phyloP scores from a whole-genome alignment of 352 stramenopile species.

The Phytophthora agathidicida region DNA sequence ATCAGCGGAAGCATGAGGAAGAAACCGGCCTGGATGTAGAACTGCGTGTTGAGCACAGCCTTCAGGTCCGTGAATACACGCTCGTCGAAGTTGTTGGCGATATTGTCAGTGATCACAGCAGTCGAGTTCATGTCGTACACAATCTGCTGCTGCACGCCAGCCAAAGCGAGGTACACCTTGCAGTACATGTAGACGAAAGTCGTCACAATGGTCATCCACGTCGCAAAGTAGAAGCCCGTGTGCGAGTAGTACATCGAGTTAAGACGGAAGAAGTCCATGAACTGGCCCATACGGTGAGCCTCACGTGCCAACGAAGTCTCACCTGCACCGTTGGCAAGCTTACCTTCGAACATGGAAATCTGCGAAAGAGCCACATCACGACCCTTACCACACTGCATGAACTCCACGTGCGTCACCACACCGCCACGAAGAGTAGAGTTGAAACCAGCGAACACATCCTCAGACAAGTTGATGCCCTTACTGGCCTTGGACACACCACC shows the following conservation, averaged over 20 bases:
- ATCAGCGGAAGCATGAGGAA: constrained; percentile 82
- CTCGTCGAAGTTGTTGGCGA: constrained; percentile 58
- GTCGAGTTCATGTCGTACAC: constrained; percentile 74
- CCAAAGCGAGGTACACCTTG: constrained; percentile 78
- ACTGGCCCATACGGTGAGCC: constrained; percentile 80
- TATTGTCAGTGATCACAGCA: constrained; percentile 60
- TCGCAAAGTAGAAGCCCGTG: constrained; percentile 83
- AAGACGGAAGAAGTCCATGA: constrained; percentile 83
- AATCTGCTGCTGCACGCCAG: constrained; percentile 71
- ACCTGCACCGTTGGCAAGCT: constrained; percentile 77
- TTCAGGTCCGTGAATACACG: constrained; percentile 70
- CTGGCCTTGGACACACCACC: constrained; percentile 80
- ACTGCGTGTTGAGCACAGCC: constrained; percentile 78
- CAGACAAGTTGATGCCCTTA: constrained; percentile 84
- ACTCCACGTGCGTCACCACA: constrained; percentile 75
- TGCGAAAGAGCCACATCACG: constrained; percentile 82
- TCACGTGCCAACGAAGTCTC: constrained; percentile 76
- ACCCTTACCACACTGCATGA: constrained; percentile 85
- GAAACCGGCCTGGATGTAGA: constrained; percentile 79
- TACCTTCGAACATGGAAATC: constrained; percentile 85
- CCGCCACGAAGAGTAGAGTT: constrained; percentile 72
- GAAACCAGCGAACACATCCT: constrained; percentile 85
- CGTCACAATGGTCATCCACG: constrained; percentile 86
- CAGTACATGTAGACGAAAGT: constrained; percentile 86
- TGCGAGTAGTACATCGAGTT: constrained; percentile 90